A percentile compares a stretch with the other conserved stretches of the same genome.
Conservation (phyloP, 116 monocot genomes). For the Phalaenopsis hybrid region DNA sequence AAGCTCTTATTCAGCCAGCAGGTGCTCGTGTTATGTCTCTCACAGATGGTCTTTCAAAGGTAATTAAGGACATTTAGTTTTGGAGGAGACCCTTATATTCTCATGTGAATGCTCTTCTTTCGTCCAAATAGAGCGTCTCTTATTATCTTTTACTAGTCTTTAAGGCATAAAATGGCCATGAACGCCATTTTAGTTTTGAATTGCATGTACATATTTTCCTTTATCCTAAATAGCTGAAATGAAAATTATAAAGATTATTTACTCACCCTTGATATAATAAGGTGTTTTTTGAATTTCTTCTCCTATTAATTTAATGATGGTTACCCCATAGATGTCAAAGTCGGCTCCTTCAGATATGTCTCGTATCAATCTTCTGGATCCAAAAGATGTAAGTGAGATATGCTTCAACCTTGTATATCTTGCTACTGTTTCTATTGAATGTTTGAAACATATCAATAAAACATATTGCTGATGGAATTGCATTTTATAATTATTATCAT, state of each 20-base stretch:
- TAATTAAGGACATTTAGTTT: constrained; percentile 12
- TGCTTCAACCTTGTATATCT: background rate
- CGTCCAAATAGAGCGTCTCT: background rate
- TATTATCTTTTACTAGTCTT: constrained; percentile 1
- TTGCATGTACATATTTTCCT: background rate
- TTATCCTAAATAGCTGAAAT: constrained; percentile 2
- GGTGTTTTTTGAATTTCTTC: background rate
- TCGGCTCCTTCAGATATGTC: constrained; percentile 93
- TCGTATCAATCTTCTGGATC: constrained; percentile 91
- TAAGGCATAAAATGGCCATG: constrained; percentile 2
- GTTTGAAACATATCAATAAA: background rate
- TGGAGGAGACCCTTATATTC: background rate
- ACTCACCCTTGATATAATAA: too few species aligned
- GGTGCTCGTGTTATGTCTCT: constrained; percentile 97
- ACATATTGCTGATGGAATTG: constrained; percentile 3
- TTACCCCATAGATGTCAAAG: constrained; percentile 76
- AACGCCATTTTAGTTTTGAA: background rate
- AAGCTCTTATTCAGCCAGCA: constrained; percentile 83
- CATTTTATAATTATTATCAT: background rate
- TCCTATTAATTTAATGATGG: constrained; percentile 6
- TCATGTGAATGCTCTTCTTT: background rate
- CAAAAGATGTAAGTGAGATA: constrained; percentile 76
- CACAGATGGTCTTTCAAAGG: constrained; percentile 97
- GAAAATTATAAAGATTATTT: background rate
- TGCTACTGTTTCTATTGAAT: background rate